Conservation (phyloP, 179 eudicot species). For the Gypsophila paniculata region DNA sequence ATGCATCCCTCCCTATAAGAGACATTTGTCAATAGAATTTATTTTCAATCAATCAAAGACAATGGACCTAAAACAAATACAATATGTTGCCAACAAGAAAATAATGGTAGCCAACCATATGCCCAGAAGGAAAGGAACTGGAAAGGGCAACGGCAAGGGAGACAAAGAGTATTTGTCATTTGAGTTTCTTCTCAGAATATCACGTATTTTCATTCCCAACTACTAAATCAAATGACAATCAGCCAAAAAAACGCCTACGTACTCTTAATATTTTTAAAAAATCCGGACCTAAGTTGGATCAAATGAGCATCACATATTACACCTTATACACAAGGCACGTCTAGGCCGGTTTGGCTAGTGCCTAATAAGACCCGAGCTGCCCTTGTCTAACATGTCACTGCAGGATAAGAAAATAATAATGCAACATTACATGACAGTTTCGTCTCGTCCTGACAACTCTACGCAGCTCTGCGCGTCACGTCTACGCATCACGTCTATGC, state of each 20-base stretch:
- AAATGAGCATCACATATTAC: too few relatives aligned
- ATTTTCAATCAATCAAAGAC: background rate
- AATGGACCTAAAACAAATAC: background rate
- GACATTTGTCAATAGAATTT: background rate
- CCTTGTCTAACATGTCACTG: too few relatives aligned
- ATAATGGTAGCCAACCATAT: background rate
- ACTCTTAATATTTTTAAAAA: background rate
- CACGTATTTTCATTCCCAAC: background rate
- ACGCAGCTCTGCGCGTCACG: too few relatives aligned
- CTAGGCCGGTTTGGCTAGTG: too few relatives aligned
- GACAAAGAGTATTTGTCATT: background rate
- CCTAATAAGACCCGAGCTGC: too few relatives aligned
- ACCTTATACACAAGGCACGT: too few relatives aligned
- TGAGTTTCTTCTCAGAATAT: background rate
- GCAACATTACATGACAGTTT: too few relatives aligned
- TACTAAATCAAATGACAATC: background rate
- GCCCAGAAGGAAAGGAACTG: background rate
- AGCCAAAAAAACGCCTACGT: background rate
- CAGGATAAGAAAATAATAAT: too few relatives aligned
- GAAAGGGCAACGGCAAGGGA: background rate
- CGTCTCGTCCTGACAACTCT: too few relatives aligned
- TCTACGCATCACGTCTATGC: too few relatives aligned
- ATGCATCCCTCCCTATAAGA: slow-evolving; percentile 88
- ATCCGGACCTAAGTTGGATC: background rate
- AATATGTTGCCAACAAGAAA: background rate